A percentile compares a stretch with the other conserved stretches of the same genome.
These are phyloP conservation scores for Saksenaea vasiformis DNA, from an alignment of 371 early-diverging fungal genomes.

Conservation along the genomic window DNA sequence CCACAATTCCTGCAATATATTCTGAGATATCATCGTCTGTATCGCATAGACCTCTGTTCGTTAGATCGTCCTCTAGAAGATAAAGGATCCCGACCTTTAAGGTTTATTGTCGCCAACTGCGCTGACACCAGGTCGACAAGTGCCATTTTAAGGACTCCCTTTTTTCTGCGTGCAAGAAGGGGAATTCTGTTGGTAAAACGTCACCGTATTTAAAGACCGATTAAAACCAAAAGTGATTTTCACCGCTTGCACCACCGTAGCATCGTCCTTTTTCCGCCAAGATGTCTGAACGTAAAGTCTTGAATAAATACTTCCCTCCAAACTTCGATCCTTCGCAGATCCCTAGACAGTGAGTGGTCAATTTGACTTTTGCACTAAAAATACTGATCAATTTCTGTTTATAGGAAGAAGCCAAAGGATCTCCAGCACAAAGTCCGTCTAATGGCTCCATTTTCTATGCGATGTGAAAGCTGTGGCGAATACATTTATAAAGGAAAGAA, in stretches of 20 bases:
- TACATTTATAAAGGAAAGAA: slow-evolving; percentile 97
- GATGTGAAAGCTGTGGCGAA: slow-evolving; percentile 94
- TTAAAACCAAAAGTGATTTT: too few species aligned
- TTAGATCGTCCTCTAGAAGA: neutral
- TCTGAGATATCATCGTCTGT: slow-evolving; percentile 53
- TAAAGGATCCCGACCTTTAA: slow-evolving; percentile 22
- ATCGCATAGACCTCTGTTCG: neutral
- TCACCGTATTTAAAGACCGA: too few species aligned
- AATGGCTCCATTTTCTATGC: slow-evolving; percentile 98
- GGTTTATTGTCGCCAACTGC: slow-evolving; percentile 24
- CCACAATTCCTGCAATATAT: slow-evolving; percentile 58
- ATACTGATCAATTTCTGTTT: slow-evolving; percentile 45
- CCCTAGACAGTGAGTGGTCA: slow-evolving; percentile 44
- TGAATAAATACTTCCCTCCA: slow-evolving; percentile 95
- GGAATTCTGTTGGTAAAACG: too few species aligned
- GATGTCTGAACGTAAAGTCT: slow-evolving; percentile 85
- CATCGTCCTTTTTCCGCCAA: slow-evolving; percentile 7
- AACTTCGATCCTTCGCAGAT: slow-evolving; percentile 86
- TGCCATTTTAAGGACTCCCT: too few species aligned
- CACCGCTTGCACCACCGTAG: too few species aligned
- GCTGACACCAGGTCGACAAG: slow-evolving; percentile 27
- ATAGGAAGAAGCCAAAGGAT: slow-evolving; percentile 79
- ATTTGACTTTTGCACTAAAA: neutral
- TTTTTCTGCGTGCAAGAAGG: too few species aligned
- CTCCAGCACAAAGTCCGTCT: slow-evolving; percentile 92